Base-by-base conservation (phyloP, 176 grass and related monocot genomes). In the Musa acuminata region DNA sequence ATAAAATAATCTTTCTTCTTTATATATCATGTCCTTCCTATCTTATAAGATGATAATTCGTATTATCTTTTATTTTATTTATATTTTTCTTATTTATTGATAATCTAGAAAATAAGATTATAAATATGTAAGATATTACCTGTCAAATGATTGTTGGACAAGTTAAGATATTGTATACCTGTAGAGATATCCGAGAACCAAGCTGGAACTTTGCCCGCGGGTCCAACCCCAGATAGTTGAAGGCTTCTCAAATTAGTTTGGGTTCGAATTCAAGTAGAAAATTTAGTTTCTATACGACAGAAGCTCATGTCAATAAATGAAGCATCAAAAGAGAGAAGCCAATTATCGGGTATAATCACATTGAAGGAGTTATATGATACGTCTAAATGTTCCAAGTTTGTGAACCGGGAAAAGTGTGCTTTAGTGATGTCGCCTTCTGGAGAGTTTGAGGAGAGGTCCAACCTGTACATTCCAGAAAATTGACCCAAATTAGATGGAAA, bases 361-460 rank as follows among this genome's bases (percentile, higher is more conserved):
- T 75, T 17, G n/a, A n/a, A n/a, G 54, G 62, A 77, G 58, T 78
- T 83, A 0, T 55, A 72, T 52, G 75, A 78, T 64, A 73, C 52
- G 22, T 66, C 55, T 4, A 83, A 76, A 35, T 29, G 1, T 12
- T 48, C 66, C 29, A 0, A 23, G n/a, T n/a, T n/a, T n/a, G n/a
- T n/a, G n/a, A n/a, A n/a, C n/a, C n/a, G n/a, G n/a, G n/a, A 23
- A 23, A 23, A 23, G 23, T 64, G 73, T 20, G 26, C 27, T 24
- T 83, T 63, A 0, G 64, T 69, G 13, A 76, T 77, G 68, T 25
- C 62, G 69, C 74, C 74, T 60, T 62, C 54, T 29, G 63, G 69
- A n/a, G n/a, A n/a, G n/a, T n/a, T 3, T 11, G 19, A 23, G 27
- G 73, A 76, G 58, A 83, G 51, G 59, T 77, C 63, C 24, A 83